Evolutionary conservation across 2,329 filamentous ascomycete species (phyloP).

Genomic region (Emericellopsis cladophorae): DNA sequence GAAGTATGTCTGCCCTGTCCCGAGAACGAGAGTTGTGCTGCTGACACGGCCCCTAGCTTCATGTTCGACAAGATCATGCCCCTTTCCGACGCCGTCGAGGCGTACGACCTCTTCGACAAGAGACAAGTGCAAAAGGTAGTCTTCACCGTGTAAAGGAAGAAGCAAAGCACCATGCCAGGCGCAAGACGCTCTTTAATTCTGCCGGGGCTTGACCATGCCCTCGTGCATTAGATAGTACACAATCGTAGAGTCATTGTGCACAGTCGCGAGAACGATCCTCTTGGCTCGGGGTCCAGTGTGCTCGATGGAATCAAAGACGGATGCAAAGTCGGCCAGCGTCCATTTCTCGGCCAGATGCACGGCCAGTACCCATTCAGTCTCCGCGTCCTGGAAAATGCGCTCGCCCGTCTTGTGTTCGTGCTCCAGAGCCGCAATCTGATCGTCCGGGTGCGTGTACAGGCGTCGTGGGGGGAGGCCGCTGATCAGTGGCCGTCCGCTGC

Average conservation of each 20-base stretch:
- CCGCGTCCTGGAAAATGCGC: constrained; percentile 33
- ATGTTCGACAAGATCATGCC: constrained; percentile 70
- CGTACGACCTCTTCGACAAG: constrained; percentile 59
- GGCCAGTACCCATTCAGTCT: constrained; percentile 67
- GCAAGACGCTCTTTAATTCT: constrained; percentile 42
- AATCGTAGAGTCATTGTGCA: constrained; percentile 71
- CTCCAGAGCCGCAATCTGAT: constrained; percentile 62
- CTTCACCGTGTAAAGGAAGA: constrained; percentile 34
- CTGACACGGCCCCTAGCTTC: constrained; percentile 38
- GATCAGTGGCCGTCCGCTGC: constrained; percentile 47
- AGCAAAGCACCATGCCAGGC: neutral
- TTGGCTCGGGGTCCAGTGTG: constrained; percentile 41
- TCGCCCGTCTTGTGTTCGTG: constrained; percentile 36
- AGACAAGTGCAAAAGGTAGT: constrained; percentile 66
- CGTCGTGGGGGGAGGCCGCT: constrained; percentile 61
- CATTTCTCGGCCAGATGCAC: constrained; percentile 62
- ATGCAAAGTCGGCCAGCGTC: constrained; percentile 52
- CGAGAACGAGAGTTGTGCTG: constrained; percentile 6
- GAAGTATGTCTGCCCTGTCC: constrained; percentile 33
- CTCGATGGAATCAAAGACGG: constrained; percentile 53
- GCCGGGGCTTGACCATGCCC: constrained; percentile 74
- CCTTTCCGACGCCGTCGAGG: constrained; percentile 50
- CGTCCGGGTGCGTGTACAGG: constrained; percentile 70
- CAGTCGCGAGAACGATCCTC: constrained; percentile 58
- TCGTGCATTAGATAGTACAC: constrained; percentile 80